phyloP scores from a whole-genome alignment of 805 yeast genomes.

The Wickerhamiella brachini region DNA sequence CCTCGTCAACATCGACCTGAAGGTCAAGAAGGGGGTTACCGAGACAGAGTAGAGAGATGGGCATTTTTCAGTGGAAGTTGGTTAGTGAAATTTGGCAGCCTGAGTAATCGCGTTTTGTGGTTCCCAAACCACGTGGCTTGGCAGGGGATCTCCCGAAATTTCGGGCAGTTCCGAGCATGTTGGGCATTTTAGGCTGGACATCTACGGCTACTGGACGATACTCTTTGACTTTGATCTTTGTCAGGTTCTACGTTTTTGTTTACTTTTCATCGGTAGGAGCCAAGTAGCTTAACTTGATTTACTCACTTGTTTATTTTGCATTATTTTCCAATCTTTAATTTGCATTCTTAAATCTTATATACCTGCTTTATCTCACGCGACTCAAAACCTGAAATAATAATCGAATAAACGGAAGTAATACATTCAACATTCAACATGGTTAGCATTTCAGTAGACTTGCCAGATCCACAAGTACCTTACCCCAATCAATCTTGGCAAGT shows the following conservation, averaged over 20 bases:
- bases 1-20: conserved; percentile 54
- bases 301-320: background rate
- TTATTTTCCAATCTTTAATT: background rate
- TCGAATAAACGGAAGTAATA: too few species aligned
- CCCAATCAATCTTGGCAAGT: background rate
- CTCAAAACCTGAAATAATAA: too few species aligned
- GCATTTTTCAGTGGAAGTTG: background rate
- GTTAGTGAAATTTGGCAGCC: background rate
- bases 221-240: background rate
- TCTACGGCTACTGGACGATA: too few species aligned
- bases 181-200: too few species aligned
- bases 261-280: background rate
- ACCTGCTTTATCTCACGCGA: too few species aligned
- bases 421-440: too few species aligned
- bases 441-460: background rate
- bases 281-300: too few species aligned
- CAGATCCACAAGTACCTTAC: background rate
- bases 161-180: too few species aligned
- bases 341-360: too few species aligned
- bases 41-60: conserved; percentile 63
- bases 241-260: background rate
- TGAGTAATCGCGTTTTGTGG: background rate
- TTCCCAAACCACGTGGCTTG: background rate
- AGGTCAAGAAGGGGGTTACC: conserved; percentile 88
- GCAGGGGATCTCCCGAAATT: too few species aligned